These are phyloP conservation scores for Arabis alpina DNA, from an alignment of 345 rosid genomes.

Conservation along the genomic window DNA sequence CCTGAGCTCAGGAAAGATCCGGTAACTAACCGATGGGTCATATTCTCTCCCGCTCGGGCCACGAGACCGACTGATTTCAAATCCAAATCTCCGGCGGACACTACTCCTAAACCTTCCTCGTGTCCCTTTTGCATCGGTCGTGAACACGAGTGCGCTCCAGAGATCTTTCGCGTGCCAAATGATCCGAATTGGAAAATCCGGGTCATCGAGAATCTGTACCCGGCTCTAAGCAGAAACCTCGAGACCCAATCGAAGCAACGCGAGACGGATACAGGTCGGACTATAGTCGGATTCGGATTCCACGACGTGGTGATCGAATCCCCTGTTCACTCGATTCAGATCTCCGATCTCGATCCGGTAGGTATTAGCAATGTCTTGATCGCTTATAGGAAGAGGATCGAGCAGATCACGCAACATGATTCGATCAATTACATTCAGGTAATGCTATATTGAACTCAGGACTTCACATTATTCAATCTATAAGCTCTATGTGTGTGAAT, in stretches of 20 bases:
- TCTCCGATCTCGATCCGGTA: constrained; percentile 56
- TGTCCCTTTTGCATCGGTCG: constrained; percentile 89
- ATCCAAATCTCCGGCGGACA: constrained; percentile 58
- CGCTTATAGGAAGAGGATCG: constrained; percentile 71
- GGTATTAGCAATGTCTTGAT: constrained; percentile 70
- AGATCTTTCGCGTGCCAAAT: constrained; percentile 75
- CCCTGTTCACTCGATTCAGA: constrained; percentile 69
- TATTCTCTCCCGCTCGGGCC: constrained; percentile 76
- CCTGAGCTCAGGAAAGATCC: constrained; percentile 76
- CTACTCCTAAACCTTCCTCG: constrained; percentile 36
- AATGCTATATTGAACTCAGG: background rate
- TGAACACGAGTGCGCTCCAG: constrained; percentile 82
- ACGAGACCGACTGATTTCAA: constrained; percentile 82
- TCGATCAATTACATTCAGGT: constrained; percentile 79
- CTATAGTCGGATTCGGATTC: constrained; percentile 64
- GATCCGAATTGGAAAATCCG: constrained; percentile 70
- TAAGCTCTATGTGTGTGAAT: background rate
- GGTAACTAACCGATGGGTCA: constrained; percentile 69
- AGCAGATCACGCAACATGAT: constrained; percentile 56
- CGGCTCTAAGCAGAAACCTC: constrained; percentile 67
- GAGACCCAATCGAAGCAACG: constrained; percentile 32
- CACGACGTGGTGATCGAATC: constrained; percentile 90
- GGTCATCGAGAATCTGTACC: constrained; percentile 87
- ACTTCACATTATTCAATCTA: too few species aligned
- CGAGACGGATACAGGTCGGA: constrained; percentile 31